Evolutionary conservation across 768 basidiomycete species (phyloP), one percentile per base, ranked within the genome.

Genomic region (Hericium rajendrae): DNA sequence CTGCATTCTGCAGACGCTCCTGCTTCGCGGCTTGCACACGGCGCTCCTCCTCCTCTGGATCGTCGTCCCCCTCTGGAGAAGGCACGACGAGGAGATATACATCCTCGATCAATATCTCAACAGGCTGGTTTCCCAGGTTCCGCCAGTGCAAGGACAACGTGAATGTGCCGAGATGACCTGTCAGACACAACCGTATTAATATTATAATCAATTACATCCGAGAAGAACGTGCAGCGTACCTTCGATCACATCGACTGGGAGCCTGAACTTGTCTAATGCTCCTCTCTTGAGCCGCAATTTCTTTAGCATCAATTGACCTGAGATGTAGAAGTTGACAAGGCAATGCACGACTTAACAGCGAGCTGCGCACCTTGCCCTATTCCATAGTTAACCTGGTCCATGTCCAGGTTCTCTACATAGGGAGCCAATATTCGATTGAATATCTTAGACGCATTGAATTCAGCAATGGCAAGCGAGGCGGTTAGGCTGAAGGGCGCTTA

Each of bases 371-470:
- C 93, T 78, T 90, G 87, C 58, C 81, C 88, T 62, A 95, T 88
- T 15, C 91, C 93, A 76, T 95, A 87, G 67, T 94, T 94, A 51
- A 98, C 88, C 71, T 94, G 91, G 68, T 91, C 88, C 69, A 93
- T 81, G 70, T 97, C 94, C 69, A 99, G 74, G 68, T 97, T 95
- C 75, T 94, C 92, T 62, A 97, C 88, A 79, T 97, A 97, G 0
- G 92, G 94, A 26, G 91, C 90, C 52, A 97, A 83, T 61, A 94
- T 88, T 62, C 88, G 83, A 70, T 94, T 94, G 74, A 97, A 89
- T 64, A 93, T 69, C 89, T 83, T 37, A n/a, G 15, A 38, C 16
- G 38, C 22, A 24, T n/a, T 53, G n/a, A 53, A 41, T 51, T 22
- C 20, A 3, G n/a, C 39, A 37, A 48, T 18, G 16, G 49, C n/a